Evolutionary conservation across 495 filamentous ascomycete genomes (phyloP).

Genomic region (Penicillium macrosclerotiorum): DNA sequence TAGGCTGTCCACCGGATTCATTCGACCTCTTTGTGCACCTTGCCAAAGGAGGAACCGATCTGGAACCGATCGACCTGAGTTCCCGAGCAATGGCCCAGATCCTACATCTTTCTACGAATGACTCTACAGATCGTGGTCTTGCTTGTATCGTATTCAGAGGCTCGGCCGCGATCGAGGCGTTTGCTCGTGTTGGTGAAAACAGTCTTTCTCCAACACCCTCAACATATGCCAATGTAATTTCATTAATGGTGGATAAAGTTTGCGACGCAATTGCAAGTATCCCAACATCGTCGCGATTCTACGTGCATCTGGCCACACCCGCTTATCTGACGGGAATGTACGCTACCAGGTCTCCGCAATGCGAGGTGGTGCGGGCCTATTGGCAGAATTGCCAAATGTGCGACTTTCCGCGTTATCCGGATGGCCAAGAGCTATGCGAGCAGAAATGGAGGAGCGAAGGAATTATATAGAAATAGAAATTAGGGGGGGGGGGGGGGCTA

Average conservation of each 20-base stretch:
- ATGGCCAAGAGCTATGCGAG: constrained; percentile 29
- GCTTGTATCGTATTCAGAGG: constrained; percentile 26
- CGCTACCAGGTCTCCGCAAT: constrained; percentile 18
- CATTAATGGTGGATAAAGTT: constrained; percentile 21
- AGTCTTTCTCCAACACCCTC: background rate
- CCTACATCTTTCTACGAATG: constrained; percentile 6
- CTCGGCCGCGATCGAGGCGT: constrained; percentile 26
- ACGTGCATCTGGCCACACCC: constrained; percentile 29
- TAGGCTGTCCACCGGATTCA: constrained; percentile 31
- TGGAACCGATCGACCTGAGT: constrained; percentile 14
- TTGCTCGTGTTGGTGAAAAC: constrained; percentile 12
- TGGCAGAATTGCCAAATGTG: constrained; percentile 29
- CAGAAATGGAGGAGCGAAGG: constrained; percentile 18
- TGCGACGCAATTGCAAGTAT: constrained; percentile 23
- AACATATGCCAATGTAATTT: constrained; percentile 8
- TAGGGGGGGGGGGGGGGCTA: background rate
- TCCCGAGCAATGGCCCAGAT: constrained; percentile 24
- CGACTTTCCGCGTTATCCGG: constrained; percentile 31
- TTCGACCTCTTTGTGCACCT: constrained; percentile 30
- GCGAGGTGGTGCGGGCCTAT: constrained; percentile 24
- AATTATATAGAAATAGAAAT: background rate
- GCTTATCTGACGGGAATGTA: constrained; percentile 25
- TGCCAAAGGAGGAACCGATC: constrained; percentile 11
- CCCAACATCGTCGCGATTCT: constrained; percentile 24
- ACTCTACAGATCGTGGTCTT: constrained; percentile 14